A percentile compares a stretch with the other conserved stretches of the same genome.
phyloP scores from a whole-genome alignment of 1,284 basidiomycete genomes.

The Sutorius eximius region DNA sequence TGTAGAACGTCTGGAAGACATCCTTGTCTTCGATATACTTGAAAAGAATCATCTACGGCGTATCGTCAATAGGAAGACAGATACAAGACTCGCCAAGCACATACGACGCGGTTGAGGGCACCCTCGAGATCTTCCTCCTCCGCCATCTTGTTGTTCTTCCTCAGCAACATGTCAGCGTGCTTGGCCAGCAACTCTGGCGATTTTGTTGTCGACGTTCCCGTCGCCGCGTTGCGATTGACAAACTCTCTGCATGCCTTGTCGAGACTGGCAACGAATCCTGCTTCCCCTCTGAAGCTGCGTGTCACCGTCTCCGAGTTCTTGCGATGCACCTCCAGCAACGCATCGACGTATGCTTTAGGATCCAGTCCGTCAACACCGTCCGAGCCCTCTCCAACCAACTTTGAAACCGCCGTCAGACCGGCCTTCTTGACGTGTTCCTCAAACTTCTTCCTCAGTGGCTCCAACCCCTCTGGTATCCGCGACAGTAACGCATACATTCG shows the following conservation, averaged over 20 bases:
- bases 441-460: constrained; percentile 90
- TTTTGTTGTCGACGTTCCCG: constrained; percentile 79
- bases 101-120: constrained; percentile 86
- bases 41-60: constrained; percentile 91
- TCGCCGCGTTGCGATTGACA: constrained; percentile 93
- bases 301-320: constrained; percentile 92
- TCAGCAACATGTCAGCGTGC: constrained; percentile 87
- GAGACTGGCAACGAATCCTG: constrained; percentile 92
- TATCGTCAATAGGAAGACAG: not conserved
- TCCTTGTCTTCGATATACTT: constrained; percentile 99
- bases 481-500: constrained; percentile 94
- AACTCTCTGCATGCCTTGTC: constrained; percentile 97
- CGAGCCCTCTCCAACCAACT: constrained; percentile 71
- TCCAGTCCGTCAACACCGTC: constrained; percentile 67
- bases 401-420: constrained; percentile 83
- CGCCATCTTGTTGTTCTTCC: constrained; percentile 95
- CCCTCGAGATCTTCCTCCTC: constrained; percentile 91
- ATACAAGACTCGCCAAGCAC: constrained; percentile 31
- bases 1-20: constrained; percentile 99
- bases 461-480: constrained; percentile 87
- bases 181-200: constrained; percentile 95
- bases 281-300: constrained; percentile 90
- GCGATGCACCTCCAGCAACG: constrained; percentile 86
- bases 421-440: constrained; percentile 93
- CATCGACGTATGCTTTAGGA: constrained; percentile 94